phyloP scores from a whole-genome alignment of 192 early-diverging fungal species.

The Entomortierella beljakovae region DNA sequence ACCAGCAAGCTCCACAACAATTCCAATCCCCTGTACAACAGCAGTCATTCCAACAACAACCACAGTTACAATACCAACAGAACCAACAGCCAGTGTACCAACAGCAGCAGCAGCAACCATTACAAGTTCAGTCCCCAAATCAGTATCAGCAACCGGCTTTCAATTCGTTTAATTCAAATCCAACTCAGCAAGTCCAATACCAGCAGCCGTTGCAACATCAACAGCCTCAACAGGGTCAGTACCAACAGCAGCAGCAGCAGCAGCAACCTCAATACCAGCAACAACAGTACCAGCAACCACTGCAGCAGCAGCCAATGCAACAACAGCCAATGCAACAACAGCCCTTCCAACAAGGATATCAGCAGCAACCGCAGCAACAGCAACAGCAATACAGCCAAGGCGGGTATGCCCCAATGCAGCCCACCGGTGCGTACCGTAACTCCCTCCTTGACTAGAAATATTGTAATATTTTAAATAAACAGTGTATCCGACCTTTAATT shows the following conservation, averaged over 20 bases:
- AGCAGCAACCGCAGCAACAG: constrained; percentile 17
- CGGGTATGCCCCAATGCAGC: constrained; percentile 35
- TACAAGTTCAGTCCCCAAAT: constrained; percentile 4
- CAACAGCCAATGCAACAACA: neutral
- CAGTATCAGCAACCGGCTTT: constrained; percentile 15
- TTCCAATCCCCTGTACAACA: constrained; percentile 23
- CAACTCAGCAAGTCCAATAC: constrained; percentile 22
- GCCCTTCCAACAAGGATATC: neutral
- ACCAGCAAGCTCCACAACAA: constrained; percentile 13
- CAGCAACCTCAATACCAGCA: constrained; percentile 1
- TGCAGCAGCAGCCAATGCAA: constrained; percentile 26
- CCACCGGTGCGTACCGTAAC: constrained; percentile 12
- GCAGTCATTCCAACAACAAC: constrained; percentile 43
- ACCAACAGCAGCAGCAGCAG: constrained; percentile 7
- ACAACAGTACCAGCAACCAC: constrained; percentile 21
- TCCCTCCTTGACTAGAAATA: constrained; percentile 43
- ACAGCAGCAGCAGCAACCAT: constrained; percentile 15
- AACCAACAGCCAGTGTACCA: constrained; percentile 19
- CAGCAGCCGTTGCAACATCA: constrained; percentile 35
- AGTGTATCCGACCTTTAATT: too few relatives aligned
- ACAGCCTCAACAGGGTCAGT: constrained; percentile 19
- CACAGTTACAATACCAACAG: constrained; percentile 18
- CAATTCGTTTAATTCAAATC: constrained; percentile 12
- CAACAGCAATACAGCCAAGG: constrained; percentile 33
- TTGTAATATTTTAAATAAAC: too few relatives aligned